Conservation (phyloP, 495 filamentous ascomycete species). For the Aspergillus indologenus region DNA sequence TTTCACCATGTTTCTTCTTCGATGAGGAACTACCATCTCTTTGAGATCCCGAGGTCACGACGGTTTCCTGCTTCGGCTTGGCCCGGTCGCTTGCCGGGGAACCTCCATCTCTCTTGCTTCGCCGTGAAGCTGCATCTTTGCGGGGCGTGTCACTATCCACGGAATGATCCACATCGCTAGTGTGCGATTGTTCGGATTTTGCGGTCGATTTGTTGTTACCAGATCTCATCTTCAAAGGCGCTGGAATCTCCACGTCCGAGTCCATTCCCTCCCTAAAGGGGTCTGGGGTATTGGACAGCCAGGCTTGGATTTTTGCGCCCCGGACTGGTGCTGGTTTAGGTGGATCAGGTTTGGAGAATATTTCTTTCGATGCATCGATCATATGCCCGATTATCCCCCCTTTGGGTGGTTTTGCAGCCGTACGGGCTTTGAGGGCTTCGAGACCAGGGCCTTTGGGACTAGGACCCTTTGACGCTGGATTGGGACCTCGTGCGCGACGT, state of each 20-base stretch:
- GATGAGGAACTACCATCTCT: conserved; percentile 13
- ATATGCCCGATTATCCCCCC: conserved; percentile 49
- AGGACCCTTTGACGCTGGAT: conserved; percentile 1
- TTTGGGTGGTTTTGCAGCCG: conserved; percentile 37
- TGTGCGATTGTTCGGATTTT: conserved; percentile 20
- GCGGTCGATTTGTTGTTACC: conserved; percentile 29
- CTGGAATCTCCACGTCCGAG: conserved; percentile 41
- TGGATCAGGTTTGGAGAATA: conserved; percentile 54
- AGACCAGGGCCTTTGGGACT: background rate
- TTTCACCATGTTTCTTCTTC: conserved; percentile 11
- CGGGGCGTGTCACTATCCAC: conserved; percentile 25
- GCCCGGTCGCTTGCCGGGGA: conserved; percentile 10
- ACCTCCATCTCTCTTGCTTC: conserved; percentile 27
- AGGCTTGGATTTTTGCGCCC: conserved; percentile 66
- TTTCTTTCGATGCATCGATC: conserved; percentile 50
- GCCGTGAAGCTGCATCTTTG: conserved; percentile 28
- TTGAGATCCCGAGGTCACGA: conserved; percentile 5
- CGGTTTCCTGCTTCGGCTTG: conserved; percentile 14
- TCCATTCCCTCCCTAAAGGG: conserved; percentile 60
- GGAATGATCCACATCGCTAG: conserved; percentile 23
- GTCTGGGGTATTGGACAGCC: conserved; percentile 70
- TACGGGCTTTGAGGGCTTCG: conserved; percentile 13
- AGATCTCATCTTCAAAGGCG: conserved; percentile 41
- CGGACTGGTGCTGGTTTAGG: conserved; percentile 39
- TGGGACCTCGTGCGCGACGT: conserved; percentile 34